Conservation (phyloP, 495 filamentous ascomycete genomes). For the Annulohypoxylon nitens region DNA sequence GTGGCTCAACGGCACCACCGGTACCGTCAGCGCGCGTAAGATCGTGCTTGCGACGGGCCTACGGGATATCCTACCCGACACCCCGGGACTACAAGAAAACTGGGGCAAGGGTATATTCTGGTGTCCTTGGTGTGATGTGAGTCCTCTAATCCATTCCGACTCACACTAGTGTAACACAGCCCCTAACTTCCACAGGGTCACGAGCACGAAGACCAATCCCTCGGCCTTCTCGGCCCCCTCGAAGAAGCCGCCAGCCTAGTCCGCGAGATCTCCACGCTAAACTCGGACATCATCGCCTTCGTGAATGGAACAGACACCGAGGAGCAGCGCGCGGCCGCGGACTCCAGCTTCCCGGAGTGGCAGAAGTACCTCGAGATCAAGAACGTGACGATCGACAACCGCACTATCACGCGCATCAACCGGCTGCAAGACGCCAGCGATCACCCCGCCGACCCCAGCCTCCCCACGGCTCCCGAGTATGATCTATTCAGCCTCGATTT, state of each 20-base stretch:
- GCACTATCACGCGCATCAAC: slow-evolving; percentile 61
- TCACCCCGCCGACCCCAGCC: slow-evolving; percentile 53
- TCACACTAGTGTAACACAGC: too few relatives aligned
- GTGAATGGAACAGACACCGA: slow-evolving; percentile 68
- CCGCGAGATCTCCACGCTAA: slow-evolving; percentile 64
- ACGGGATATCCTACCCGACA: slow-evolving; percentile 65
- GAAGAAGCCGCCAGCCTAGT: slow-evolving; percentile 56
- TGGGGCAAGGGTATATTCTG: slow-evolving; percentile 72
- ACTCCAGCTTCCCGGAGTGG: slow-evolving; percentile 59
- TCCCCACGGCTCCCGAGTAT: slow-evolving; percentile 54
- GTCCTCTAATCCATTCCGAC: not conserved
- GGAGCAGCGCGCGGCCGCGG: slow-evolving; percentile 54
- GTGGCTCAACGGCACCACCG: slow-evolving; percentile 43
- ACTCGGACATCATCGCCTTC: slow-evolving; percentile 59
- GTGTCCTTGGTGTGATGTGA: slow-evolving; percentile 72
- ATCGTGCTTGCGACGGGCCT: slow-evolving; percentile 69
- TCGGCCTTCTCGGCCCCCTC: slow-evolving; percentile 64
- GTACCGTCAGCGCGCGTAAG: slow-evolving; percentile 61
- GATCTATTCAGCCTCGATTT: slow-evolving; percentile 70
- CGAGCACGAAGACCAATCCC: slow-evolving; percentile 68
- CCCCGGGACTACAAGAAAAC: slow-evolving; percentile 63
- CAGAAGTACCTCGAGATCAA: slow-evolving; percentile 60
- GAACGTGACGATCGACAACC: slow-evolving; percentile 67
- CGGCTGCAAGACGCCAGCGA: slow-evolving; percentile 61
- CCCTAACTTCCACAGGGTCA: not conserved